Conservation (phyloP, 1,284 basidiomycete genomes). For the Cutaneotrichosporon mucoides region DNA sequence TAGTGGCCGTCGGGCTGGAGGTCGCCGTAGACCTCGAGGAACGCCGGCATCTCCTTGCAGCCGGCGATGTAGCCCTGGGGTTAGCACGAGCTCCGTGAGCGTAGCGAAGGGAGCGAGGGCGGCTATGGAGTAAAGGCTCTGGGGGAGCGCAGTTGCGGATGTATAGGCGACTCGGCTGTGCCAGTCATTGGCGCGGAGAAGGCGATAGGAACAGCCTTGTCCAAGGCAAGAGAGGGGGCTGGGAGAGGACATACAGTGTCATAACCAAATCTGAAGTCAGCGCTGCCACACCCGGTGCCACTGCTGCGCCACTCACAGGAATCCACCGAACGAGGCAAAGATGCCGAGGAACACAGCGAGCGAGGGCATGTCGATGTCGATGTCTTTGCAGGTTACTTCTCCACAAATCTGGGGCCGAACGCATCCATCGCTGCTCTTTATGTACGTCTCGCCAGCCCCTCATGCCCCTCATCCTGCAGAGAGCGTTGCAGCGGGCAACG, state of each 20-base stretch:
- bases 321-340: conserved; percentile 18
- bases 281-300: no score
- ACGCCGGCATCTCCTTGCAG: conserved; percentile 17
- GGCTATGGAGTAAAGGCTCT: no score
- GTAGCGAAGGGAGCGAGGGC: no score
- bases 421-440: background rate
- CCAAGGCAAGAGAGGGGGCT: no score
- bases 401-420: background rate
- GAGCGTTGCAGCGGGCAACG: no score
- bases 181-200: no score
- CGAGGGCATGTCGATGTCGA: conserved; percentile 4
- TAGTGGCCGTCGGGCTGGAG: conserved; percentile 5
- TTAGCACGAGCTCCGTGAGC: background rate
- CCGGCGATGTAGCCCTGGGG: conserved; percentile 11
- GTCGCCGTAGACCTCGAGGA: conserved; percentile 10
- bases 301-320: conserved; percentile 7
- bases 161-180: no score
- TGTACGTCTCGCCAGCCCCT: no score
- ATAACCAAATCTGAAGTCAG: conserved; percentile 8
- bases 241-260: background rate
- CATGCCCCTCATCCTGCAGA: no score
- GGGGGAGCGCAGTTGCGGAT: no score
- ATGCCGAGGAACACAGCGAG: conserved; percentile 15
- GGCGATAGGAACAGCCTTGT: no score
- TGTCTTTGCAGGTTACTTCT: background rate